A percentile compares a stretch with the other conserved stretches of the same genome.
Evolutionary conservation across 2,329 filamentous ascomycete genomes (phyloP).

Genomic region (Didymella pinodella): DNA sequence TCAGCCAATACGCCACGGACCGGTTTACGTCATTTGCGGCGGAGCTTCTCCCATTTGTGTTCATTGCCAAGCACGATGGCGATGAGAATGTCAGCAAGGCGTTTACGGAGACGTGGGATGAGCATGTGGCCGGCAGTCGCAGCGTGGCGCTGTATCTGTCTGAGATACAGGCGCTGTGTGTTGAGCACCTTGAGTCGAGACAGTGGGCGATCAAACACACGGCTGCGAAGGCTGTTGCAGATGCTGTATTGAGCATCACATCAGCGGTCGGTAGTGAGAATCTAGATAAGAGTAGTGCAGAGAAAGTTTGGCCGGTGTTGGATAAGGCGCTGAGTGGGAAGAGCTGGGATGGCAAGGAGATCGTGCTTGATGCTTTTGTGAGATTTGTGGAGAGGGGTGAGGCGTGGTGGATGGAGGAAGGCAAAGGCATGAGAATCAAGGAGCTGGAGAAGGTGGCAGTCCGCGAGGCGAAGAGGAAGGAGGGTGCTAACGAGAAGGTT

Average conservation of each 20-base stretch:
- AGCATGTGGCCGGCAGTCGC: constrained; percentile 85
- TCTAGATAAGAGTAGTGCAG: constrained; percentile 67
- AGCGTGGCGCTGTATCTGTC: constrained; percentile 82
- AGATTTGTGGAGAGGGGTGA: constrained; percentile 74
- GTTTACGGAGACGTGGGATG: constrained; percentile 87
- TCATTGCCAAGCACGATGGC: constrained; percentile 84
- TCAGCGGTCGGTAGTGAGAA: constrained; percentile 63
- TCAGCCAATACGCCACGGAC: constrained; percentile 88
- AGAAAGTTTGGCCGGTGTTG: constrained; percentile 79
- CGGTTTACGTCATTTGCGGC: constrained; percentile 81
- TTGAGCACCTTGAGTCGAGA: constrained; percentile 74
- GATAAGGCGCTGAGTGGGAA: constrained; percentile 85
- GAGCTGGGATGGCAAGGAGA: constrained; percentile 92
- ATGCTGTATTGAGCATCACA: constrained; percentile 71
- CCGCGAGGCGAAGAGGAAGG: constrained; percentile 91
- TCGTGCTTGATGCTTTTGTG: constrained; percentile 79
- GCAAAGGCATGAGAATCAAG: constrained; percentile 64
- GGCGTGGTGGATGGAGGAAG: constrained; percentile 64
- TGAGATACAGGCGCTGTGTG: constrained; percentile 78
- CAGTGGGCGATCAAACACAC: constrained; percentile 93
- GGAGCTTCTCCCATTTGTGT: constrained; percentile 83
- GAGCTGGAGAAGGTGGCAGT: constrained; percentile 73
- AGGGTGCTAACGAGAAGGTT: constrained; percentile 70
- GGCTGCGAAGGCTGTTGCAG: constrained; percentile 80
- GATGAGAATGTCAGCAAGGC: constrained; percentile 79